Conservation (phyloP, 176 grass and related monocot species). For the Cenchrus purpureus region DNA sequence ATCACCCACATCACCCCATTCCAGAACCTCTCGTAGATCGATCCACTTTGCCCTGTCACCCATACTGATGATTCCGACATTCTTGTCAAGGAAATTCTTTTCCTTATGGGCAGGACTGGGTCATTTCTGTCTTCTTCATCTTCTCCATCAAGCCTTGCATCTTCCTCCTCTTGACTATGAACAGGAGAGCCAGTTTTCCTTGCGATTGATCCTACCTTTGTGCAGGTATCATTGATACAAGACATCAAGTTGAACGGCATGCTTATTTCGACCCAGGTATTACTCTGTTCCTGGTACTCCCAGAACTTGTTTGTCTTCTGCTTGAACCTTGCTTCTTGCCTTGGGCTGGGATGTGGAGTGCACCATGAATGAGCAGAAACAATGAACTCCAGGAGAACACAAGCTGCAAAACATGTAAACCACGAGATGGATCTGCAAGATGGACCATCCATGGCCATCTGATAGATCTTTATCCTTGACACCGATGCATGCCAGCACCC, state of each 20-base stretch:
- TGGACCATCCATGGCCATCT: slow-evolving; percentile 42
- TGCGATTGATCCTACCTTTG: slow-evolving; percentile 75
- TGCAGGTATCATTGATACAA: slow-evolving; percentile 85
- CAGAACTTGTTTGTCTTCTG: slow-evolving; percentile 88
- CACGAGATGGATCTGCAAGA: slow-evolving; percentile 42
- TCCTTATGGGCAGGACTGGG: slow-evolving; percentile 62
- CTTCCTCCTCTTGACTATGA: slow-evolving; percentile 31
- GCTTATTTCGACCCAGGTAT: slow-evolving; percentile 91
- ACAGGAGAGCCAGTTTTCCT: slow-evolving; percentile 36
- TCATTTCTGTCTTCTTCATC: slow-evolving; percentile 39
- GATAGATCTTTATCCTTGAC: slow-evolving; percentile 44
- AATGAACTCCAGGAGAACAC: slow-evolving; percentile 47
- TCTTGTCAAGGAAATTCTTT: slow-evolving; percentile 80
- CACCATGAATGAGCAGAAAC: slow-evolving; percentile 68
- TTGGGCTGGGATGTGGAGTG: slow-evolving; percentile 37
- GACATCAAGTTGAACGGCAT: slow-evolving; percentile 87
- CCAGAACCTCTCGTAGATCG: slow-evolving; percentile 97
- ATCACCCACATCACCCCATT: slow-evolving; percentile 93
- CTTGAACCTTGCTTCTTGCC: slow-evolving; percentile 66
- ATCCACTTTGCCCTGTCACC: slow-evolving; percentile 95
- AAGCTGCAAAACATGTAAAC: slow-evolving; percentile 40
- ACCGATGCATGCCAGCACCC: slow-evolving; percentile 20
- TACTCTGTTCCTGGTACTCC: slow-evolving; percentile 86
- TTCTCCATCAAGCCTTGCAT: slow-evolving; percentile 16
- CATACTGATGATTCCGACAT: slow-evolving; percentile 98